A percentile compares a stretch with the other conserved stretches of the same genome.
Evolutionary conservation across 257 asterid species (phyloP).

Genomic region (Eucommia ulmoides): DNA sequence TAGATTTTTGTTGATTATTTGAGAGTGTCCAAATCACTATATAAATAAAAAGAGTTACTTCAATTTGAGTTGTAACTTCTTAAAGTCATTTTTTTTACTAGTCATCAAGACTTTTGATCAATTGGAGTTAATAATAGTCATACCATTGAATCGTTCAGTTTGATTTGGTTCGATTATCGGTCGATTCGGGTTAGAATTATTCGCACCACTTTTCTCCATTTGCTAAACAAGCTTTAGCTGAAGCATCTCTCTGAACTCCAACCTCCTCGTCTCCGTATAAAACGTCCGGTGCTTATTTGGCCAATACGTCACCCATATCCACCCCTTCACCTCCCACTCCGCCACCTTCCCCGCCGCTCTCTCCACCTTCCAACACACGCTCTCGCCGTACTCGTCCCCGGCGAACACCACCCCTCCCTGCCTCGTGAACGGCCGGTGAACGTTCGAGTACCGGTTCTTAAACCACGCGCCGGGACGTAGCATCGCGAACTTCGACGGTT

Average conservation of each 20-base stretch:
- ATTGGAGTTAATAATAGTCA: no score
- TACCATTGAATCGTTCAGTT: no score
- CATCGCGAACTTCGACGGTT: conserved; percentile 58
- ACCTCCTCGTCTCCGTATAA: conserved; percentile 58
- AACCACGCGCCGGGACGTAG: conserved; percentile 74
- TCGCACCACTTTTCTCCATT: background rate
- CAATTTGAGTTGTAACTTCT: no score
- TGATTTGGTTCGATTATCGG: no score
- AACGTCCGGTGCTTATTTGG: conserved; percentile 61
- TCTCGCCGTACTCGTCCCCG: conserved; percentile 80
- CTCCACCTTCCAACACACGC: conserved; percentile 75
- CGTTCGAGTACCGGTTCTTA: conserved; percentile 63
- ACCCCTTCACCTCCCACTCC: conserved; percentile 87
- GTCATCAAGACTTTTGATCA: no score
- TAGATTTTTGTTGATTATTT: no score
- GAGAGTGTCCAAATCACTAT: no score
- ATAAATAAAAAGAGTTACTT: no score
- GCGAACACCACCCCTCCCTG: conserved; percentile 82
- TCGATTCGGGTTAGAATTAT: no score
- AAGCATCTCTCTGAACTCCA: conserved; percentile 52
- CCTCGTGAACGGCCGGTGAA: conserved; percentile 55
- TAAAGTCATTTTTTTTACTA: no score
- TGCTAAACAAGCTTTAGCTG: conserved; percentile 26
- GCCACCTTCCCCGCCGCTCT: conserved; percentile 37
- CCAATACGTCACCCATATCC: conserved; percentile 88